Evolutionary conservation across 1,139 yeast genomes (phyloP).

Genomic region (Ogataea hybrid): DNA sequence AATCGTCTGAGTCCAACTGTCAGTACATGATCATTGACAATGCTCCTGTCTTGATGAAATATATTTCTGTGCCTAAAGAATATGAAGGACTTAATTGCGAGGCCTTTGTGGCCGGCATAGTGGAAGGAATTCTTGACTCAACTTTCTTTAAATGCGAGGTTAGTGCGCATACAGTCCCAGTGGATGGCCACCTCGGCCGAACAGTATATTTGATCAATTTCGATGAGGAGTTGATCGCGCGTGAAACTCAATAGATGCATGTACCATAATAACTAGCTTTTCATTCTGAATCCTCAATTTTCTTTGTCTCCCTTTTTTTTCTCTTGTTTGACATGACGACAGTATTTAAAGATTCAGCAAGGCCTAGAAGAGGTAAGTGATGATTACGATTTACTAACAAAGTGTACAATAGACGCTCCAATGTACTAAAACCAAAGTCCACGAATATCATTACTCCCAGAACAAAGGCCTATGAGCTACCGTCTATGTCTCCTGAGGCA

Average conservation of each 20-base stretch:
- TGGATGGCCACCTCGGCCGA: constrained; percentile 59
- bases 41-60: constrained; percentile 72
- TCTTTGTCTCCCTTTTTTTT: constrained; percentile 2
- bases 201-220: constrained; percentile 86
- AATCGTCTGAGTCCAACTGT: constrained; percentile 74
- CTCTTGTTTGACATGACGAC: not conserved
- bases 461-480: not conserved
- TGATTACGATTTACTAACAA: not conserved
- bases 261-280: not conserved
- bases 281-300: constrained; percentile 4
- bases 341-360: constrained; percentile 2
- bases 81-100: constrained; percentile 78
- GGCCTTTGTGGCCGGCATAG: constrained; percentile 86
- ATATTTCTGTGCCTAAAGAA: constrained; percentile 77
- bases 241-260: constrained; percentile 39
- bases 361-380: constrained; percentile 5
- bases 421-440: constrained; percentile 12
- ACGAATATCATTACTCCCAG: constrained; percentile 7
- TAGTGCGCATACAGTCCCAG: constrained; percentile 82
- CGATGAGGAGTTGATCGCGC: constrained; percentile 53
- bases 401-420: constrained; percentile 4
- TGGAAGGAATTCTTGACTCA: constrained; percentile 85
- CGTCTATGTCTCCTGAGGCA: constrained; percentile 1
- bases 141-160: constrained; percentile 81
- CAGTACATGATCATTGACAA: constrained; percentile 89